Evolutionary conservation across 2,329 filamentous ascomycete genomes (phyloP), one percentile per base, ranked within the genome.

Genomic region (Plenodomus biglobosus): DNA sequence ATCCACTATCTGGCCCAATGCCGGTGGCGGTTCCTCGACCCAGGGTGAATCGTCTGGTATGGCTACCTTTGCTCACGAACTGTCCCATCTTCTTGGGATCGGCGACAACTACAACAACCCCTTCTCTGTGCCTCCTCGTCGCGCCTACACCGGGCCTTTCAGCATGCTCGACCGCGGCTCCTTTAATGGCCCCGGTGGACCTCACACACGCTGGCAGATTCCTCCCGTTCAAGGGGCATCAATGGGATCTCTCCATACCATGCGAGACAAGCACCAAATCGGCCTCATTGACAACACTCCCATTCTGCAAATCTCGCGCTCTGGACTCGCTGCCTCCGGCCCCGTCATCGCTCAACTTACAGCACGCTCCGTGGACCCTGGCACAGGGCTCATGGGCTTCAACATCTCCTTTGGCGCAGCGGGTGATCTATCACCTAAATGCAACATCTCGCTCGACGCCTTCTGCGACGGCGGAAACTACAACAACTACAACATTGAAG

Each of bases 21-120:
- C 79, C 0, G 78, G 77, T 1, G 70, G 70, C 22, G 78, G 79
- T 13, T 80, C 78, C 1, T 80, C 77, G 0, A 80, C 77, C 0
- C 79, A 81, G 61, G 78, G 71, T 2, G 79, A 81, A 56, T 79
- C 75, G 56, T 79, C 76, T 1, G 79, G 79, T 6, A 77, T 79
- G 76, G 74, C 72, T 0, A 79, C 76, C 0, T 82, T 77, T 53
- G 79, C 79, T 1, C 79, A 82, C 57, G 79, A 81, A 53, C 65
- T 81, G 3, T 76, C 72, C 19, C 79, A 81, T 59, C 61, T 82
- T 32, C 71, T 81, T 1, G 73, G 74, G 13, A 80, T 81, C 18
- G 75, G 76, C 8, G 79, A 81, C 56, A 82, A 82, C 58, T 81
- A 82, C 57, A 81, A 81, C 55, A 81, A 81, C 44, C 79, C 79